A percentile compares a stretch with the other conserved stretches of the same genome.
These are phyloP conservation scores for Laburnicola sp. DNA, from an alignment of 2,329 filamentous ascomycete species.

Conservation along the genomic window DNA sequence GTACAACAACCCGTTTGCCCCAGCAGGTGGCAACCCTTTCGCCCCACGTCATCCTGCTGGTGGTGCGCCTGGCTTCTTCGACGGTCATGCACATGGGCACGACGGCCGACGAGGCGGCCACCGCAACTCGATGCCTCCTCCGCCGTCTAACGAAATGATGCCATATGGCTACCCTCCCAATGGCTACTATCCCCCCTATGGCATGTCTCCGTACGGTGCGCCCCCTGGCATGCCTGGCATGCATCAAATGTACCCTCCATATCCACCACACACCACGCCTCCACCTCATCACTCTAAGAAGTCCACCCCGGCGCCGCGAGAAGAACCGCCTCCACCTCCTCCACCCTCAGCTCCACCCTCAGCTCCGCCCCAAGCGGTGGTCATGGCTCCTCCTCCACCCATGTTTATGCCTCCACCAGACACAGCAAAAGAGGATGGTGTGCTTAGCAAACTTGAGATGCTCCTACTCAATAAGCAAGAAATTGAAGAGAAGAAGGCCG, in stretches of 20 bases:
- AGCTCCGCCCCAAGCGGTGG: constrained; percentile 17
- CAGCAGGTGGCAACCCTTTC: constrained; percentile 43
- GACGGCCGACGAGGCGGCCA: constrained; percentile 26
- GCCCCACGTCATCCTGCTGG: constrained; percentile 28
- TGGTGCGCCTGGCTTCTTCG: constrained; percentile 44
- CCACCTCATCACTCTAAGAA: constrained; percentile 35
- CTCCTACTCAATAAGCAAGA: constrained; percentile 17
- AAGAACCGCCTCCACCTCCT: constrained; percentile 29
- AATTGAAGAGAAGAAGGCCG: constrained; percentile 37
- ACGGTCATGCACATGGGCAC: constrained; percentile 20
- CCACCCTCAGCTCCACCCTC: constrained; percentile 23
- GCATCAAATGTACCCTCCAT: constrained; percentile 33
- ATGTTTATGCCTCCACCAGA: constrained; percentile 21
- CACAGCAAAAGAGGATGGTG: constrained; percentile 32
- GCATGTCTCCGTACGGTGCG: constrained; percentile 31
- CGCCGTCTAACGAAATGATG: constrained; percentile 39
- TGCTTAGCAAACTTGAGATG: constrained; percentile 38
- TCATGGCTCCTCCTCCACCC: constrained; percentile 18
- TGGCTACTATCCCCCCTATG: constrained; percentile 38
- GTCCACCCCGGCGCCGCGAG: constrained; percentile 33
- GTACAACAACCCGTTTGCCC: constrained; percentile 40
- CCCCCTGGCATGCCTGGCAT: constrained; percentile 30
- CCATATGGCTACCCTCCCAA: constrained; percentile 30
- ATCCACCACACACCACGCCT: constrained; percentile 24
- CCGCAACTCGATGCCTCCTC: constrained; percentile 41